These are phyloP conservation scores for Pleurotus pulmonarius DNA, from an alignment of 768 basidiomycete species.

Conservation along the genomic window DNA sequence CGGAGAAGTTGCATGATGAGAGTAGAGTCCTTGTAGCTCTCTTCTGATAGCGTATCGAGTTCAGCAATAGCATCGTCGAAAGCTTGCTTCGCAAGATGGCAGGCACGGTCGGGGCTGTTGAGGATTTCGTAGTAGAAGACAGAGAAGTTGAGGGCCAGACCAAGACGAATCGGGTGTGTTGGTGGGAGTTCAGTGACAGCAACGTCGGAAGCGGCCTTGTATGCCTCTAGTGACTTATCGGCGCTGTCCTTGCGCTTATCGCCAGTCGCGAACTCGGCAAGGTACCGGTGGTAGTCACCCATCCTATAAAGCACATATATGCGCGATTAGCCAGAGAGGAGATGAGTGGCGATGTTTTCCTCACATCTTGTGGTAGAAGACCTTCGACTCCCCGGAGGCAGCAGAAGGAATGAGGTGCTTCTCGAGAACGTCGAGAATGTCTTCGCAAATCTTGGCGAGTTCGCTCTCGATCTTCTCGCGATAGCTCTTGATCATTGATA, in stretches of 20 bases:
- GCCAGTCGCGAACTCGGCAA: slow-evolving; percentile 96
- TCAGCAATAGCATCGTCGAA: slow-evolving; percentile 99
- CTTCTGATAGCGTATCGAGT: slow-evolving; percentile 97
- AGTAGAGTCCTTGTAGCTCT: slow-evolving; percentile 99
- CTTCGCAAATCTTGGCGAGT: slow-evolving; percentile 73
- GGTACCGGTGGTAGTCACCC: slow-evolving; percentile 90
- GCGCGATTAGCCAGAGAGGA: background rate
- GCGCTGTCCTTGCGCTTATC: slow-evolving; percentile 97
- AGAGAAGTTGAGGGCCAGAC: slow-evolving; percentile 98
- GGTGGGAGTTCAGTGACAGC: slow-evolving; percentile 93
- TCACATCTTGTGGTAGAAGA: slow-evolving; percentile 89
- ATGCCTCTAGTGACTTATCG: slow-evolving; percentile 94
- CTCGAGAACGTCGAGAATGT: slow-evolving; percentile 71
- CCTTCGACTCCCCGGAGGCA: slow-evolving; percentile 74
- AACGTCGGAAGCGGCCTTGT: slow-evolving; percentile 97
- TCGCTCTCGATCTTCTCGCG: slow-evolving; percentile 75
- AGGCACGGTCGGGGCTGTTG: slow-evolving; percentile 97
- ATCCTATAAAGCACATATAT: slow-evolving; percentile 43
- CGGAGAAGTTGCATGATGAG: slow-evolving; percentile 95
- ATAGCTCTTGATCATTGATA: slow-evolving; percentile 67
- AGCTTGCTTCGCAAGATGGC: slow-evolving; percentile 97
- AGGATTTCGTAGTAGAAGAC: slow-evolving; percentile 99
- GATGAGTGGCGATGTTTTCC: slow-evolving; percentile 14
- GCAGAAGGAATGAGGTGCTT: slow-evolving; percentile 43
- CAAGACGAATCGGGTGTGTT: slow-evolving; percentile 97